Evolutionary conservation across 345 rosid genomes (phyloP).

Genomic region (Dipteronia sinensis): DNA sequence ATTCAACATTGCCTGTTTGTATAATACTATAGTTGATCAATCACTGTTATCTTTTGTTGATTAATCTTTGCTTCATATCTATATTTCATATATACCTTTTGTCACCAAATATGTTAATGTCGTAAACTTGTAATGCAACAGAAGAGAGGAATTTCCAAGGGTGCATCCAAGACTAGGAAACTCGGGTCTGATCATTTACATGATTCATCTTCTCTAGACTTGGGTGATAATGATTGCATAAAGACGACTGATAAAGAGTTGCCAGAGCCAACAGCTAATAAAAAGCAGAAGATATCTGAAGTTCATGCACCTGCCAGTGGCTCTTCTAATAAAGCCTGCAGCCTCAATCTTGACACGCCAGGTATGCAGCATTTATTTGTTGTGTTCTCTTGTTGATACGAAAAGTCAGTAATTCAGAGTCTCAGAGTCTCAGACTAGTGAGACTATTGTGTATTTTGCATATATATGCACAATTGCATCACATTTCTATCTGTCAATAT

Average conservation of each 20-base stretch:
- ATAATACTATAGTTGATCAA: background rate
- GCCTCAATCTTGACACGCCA: constrained; percentile 24
- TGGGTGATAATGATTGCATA: background rate
- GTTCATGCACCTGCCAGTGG: constrained; percentile 11
- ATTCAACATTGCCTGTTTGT: background rate
- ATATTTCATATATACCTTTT: background rate
- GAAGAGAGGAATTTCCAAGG: constrained; percentile 59
- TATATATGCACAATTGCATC: background rate
- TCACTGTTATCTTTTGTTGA: background rate
- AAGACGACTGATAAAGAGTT: constrained; percentile 26
- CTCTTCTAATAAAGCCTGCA: constrained; percentile 15
- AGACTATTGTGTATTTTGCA: background rate
- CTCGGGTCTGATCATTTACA: constrained; percentile 21
- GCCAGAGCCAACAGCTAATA: constrained; percentile 14
- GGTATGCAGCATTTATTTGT: constrained; percentile 31
- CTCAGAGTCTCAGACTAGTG: no score
- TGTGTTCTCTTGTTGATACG: background rate
- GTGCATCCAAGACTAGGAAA: constrained; percentile 34
- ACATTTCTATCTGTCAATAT: background rate
- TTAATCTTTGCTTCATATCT: constrained; percentile 4
- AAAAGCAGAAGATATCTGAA: constrained; percentile 38
- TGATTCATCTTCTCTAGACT: constrained; percentile 16
- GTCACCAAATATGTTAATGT: constrained; percentile 11
- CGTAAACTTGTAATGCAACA: constrained; percentile 33
- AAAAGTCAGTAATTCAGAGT: background rate